Base-by-base conservation (phyloP, 176 grass and related monocot species). In the Pharus latifolius region DNA sequence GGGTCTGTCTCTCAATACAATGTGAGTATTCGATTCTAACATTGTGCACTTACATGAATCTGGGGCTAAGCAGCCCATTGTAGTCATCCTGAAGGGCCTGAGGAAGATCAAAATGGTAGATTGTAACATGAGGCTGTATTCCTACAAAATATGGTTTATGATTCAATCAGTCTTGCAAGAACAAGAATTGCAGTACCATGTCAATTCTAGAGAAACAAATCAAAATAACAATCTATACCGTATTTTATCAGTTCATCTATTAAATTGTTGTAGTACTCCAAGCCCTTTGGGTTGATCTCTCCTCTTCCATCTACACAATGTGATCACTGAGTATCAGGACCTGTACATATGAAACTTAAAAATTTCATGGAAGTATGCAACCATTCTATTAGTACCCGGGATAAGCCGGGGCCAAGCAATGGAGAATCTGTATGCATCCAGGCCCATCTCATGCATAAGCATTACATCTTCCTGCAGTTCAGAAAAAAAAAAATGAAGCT, bases 401-500 rank as follows among this genome's bases (percentile, higher is more conserved):
- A 96, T 84, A 41, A 91, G 72, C 51, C 85, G 63, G 6, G 85
- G 63, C 88, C 92, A 91, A 17, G 82, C 73, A 25, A 96, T 88
- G 27, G 88, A 96, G 81, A 96, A 91, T 75, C 88, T 85, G 55
- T 96, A 96, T 0, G 88, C 88, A 48, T 91, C 92, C 47, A 96
- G 65, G 11, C 85, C 73, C 46, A 91, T 89, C n/a, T 88, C 72
- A 60, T 86, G 47, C 88, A 96, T 96, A 19, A 96, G 78, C 58
- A 86, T 88, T 54, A 96, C 88, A 68, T 91, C 92, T 78, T 88
- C 92, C 92, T 96, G 59, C 2, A 10, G 59, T 50, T 3, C n/a
- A n/a, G n/a, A 38, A 64, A 59, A 2, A 0, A 47, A 38, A 27
- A 33, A 24, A 56, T 6, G 1, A 72, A 41, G 2, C 6, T 49